Evolutionary conservation across 495 filamentous ascomycete species (phyloP), one percentile per base, ranked within the genome.

Genomic region (Hypoxylon trugodes): DNA sequence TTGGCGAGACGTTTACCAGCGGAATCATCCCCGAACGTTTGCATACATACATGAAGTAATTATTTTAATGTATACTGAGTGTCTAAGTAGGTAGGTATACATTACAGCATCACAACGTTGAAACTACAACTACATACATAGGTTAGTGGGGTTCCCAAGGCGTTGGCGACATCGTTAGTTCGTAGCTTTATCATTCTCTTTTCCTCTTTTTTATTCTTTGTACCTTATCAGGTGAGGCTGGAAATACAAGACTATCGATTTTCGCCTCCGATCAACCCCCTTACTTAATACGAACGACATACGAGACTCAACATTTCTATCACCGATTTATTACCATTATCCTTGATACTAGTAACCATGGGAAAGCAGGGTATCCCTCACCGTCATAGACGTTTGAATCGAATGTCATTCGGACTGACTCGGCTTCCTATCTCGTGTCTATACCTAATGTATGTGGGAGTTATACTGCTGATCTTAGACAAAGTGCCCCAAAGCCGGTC

Each of bases 281-380:
- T 25, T 33, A 46, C 30, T 48, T 33, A 16, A 48, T 48, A 32
- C 32, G 9, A 4, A 55, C 54, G 54, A 49, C 42, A 37, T 36
- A 30, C 54, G 37, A 59, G 48, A 50, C 55, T 54, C 49, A 59
- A 54, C 43, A 28, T 53, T 60, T 42, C 43, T 65, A n/a, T 49
- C 28, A 54, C 49, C 30, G 42, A 49, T 30, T 30, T 4, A 10
- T 30, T 5, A 30, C 32, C 43, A 16, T 15, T 21, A 30, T 65
- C 54, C 25, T 59, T 51, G 47, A 37, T 25, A 32, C 41, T 35
- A 41, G 8, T 8, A 30, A 24, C 8, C 37, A 19, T 35, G 19
- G 13, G 30, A n/a, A n/a, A n/a, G n/a, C n/a, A 45, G 42, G 19
- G 26, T 33, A 26, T 47, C 21, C 42, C 30, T 15, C 53, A 25